Conservation (phyloP, 371 early-diverging fungal genomes). For the Lichtheimia corymbifera region DNA sequence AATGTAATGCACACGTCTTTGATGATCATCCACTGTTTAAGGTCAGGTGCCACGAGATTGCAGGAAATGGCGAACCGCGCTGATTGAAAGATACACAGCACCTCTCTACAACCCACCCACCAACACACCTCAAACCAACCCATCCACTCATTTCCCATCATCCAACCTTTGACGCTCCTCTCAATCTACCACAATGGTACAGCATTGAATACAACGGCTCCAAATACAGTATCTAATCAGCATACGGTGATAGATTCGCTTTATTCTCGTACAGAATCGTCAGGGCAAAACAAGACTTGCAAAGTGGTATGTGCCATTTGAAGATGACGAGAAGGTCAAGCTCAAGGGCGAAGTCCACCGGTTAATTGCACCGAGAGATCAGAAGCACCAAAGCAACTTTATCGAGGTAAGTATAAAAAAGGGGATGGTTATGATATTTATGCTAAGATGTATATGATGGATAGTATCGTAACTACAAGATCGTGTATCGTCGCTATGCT, state of each 20-base stretch:
- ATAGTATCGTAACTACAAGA: slow-evolving; percentile 90
- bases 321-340: slow-evolving; percentile 92
- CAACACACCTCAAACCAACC: too few species aligned
- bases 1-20: too few species aligned
- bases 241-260: slow-evolving; percentile 70
- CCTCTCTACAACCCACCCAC: too few species aligned
- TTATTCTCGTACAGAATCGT: slow-evolving; percentile 95
- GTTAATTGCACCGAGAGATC: slow-evolving; percentile 93
- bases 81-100: too few species aligned
- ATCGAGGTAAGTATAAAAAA: slow-evolving; percentile 71
- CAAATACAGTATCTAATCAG: too few species aligned
- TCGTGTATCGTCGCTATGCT: slow-evolving; percentile 96
- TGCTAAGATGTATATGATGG: background rate
- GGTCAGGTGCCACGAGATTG: too few species aligned
- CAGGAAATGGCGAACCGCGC: too few species aligned
- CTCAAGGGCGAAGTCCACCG: slow-evolving; percentile 95
- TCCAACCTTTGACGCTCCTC: too few species aligned
- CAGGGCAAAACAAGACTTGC: slow-evolving; percentile 96
- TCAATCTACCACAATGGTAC: too few species aligned
- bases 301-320: slow-evolving; percentile 95
- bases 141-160: too few species aligned
- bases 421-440: background rate
- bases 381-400: slow-evolving; percentile 95
- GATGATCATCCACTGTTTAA: too few species aligned
- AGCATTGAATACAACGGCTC: too few species aligned